phyloP scores from a whole-genome alignment of 2,329 filamentous ascomycete species.

The Calonectria honghensis region DNA sequence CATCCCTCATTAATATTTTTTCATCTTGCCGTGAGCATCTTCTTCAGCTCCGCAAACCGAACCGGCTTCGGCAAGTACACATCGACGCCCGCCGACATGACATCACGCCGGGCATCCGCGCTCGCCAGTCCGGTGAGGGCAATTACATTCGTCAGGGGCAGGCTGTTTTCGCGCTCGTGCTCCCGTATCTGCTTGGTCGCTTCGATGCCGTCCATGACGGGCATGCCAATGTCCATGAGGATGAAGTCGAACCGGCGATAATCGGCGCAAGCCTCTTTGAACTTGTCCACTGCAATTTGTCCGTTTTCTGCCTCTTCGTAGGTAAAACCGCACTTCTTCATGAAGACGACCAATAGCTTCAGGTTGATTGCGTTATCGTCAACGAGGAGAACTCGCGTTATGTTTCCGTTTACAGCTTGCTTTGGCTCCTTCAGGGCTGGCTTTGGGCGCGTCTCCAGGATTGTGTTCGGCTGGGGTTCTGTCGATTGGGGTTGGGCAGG shows the following conservation, averaged over 20 bases:
- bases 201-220: slow-evolving; percentile 71
- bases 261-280: slow-evolving; percentile 56
- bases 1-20: neutral
- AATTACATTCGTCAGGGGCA: slow-evolving; percentile 67
- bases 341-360: slow-evolving; percentile 64
- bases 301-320: slow-evolving; percentile 68
- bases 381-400: slow-evolving; percentile 60
- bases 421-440: neutral
- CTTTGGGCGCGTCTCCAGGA: neutral
- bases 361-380: slow-evolving; percentile 67
- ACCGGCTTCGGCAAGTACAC: slow-evolving; percentile 72
- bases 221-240: slow-evolving; percentile 73
- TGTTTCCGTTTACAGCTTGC: neutral
- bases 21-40: slow-evolving; percentile 52
- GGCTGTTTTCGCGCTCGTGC: slow-evolving; percentile 65
- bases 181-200: slow-evolving; percentile 69
- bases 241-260: slow-evolving; percentile 58
- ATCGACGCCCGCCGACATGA: slow-evolving; percentile 69
- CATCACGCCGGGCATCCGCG: slow-evolving; percentile 68
- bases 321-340: slow-evolving; percentile 64
- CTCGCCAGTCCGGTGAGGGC: slow-evolving; percentile 72
- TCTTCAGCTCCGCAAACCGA: slow-evolving; percentile 64
- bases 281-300: slow-evolving; percentile 67
- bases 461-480: slow-evolving; percentile 26
- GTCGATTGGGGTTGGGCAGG: slow-evolving; percentile 19